These are phyloP conservation scores for Quercus ilex DNA, from an alignment of 306 rosid species.

Conservation along the genomic window DNA sequence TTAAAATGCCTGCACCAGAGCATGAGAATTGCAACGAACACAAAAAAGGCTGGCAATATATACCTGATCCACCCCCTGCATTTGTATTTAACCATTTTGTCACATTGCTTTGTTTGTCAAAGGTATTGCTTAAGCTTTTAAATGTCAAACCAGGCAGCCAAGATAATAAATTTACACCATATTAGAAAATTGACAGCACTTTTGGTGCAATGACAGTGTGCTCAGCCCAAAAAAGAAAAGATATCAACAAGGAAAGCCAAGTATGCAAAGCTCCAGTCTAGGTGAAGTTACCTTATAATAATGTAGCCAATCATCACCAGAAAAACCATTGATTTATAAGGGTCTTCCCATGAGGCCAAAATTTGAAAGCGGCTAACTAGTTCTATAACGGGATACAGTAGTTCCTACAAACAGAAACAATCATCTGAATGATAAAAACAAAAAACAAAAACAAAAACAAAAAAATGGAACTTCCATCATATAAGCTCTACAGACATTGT, in stretches of 20 bases:
- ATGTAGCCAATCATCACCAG: conserved; percentile 53
- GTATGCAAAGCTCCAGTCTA: background rate
- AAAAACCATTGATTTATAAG: conserved; percentile 58
- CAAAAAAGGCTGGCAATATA: conserved; percentile 55
- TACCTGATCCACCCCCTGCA: conserved; percentile 91
- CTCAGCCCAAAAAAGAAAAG: background rate
- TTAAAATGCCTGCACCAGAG: conserved; percentile 64
- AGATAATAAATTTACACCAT: background rate
- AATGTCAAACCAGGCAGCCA: background rate
- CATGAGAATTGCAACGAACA: conserved; percentile 58
- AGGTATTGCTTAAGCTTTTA: conserved; percentile 7
- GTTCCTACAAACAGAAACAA: conserved; percentile 59
- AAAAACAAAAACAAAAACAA: conserved; percentile 21
- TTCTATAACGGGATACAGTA: conserved; percentile 63
- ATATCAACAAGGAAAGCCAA: background rate
- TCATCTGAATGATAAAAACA: conserved; percentile 22
- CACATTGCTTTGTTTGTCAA: conserved; percentile 8
- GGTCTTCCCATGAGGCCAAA: conserved; percentile 80
- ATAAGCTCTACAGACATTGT: background rate
- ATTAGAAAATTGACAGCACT: background rate
- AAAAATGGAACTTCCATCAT: conserved; percentile 11
- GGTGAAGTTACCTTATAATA: conserved; percentile 59
- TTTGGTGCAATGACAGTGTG: background rate
- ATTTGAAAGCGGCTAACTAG: conserved; percentile 38
- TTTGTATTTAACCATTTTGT: conserved; percentile 2